A percentile compares a stretch with the other conserved stretches of the same genome.
Evolutionary conservation across 2,329 filamentous ascomycete species (phyloP).

Genomic region (Intubia oerlemansii): DNA sequence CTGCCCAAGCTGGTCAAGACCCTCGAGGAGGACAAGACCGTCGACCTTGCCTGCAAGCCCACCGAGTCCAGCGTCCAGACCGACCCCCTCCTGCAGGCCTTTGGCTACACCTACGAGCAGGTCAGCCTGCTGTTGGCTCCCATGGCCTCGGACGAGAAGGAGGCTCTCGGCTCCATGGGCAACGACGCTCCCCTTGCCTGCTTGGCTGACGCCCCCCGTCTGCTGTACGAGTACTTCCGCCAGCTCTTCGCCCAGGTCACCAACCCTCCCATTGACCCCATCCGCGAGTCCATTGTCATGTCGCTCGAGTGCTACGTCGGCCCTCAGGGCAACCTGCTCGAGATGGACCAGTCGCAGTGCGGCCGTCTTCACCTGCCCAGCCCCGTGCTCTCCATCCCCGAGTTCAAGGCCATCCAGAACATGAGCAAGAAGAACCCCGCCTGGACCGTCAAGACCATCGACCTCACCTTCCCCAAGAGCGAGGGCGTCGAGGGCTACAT

Average conservation of each 20-base stretch:
- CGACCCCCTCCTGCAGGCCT: constrained; percentile 65
- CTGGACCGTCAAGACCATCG: constrained; percentile 58
- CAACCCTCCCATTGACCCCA: constrained; percentile 92
- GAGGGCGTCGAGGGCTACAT: constrained; percentile 71
- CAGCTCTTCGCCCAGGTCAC: constrained; percentile 96
- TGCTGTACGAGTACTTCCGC: constrained; percentile 91
- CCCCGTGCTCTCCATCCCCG: constrained; percentile 70
- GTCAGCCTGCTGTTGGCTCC: constrained; percentile 78
- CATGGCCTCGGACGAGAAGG: constrained; percentile 95
- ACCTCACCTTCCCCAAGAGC: constrained; percentile 70
- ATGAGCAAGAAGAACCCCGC: constrained; percentile 49
- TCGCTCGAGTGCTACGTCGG: constrained; percentile 91
- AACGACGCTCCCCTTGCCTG: constrained; percentile 89
- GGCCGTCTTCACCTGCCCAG: constrained; percentile 69
- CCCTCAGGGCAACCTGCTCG: constrained; percentile 81
- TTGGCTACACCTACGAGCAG: constrained; percentile 90
- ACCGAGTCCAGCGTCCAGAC: constrained; percentile 56
- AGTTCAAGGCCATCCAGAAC: constrained; percentile 74
- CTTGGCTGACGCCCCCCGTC: constrained; percentile 68
- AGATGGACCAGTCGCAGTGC: constrained; percentile 84
- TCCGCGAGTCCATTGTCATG: constrained; percentile 95
- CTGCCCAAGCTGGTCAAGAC: constrained; percentile 46
- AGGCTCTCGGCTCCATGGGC: constrained; percentile 92
- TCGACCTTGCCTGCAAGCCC: constrained; percentile 45
- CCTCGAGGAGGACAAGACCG: constrained; percentile 30